A percentile compares a stretch with the other conserved stretches of the same genome.
phyloP scores from a whole-genome alignment of 2,329 filamentous ascomycete species.

The Microdochium paspali region DNA sequence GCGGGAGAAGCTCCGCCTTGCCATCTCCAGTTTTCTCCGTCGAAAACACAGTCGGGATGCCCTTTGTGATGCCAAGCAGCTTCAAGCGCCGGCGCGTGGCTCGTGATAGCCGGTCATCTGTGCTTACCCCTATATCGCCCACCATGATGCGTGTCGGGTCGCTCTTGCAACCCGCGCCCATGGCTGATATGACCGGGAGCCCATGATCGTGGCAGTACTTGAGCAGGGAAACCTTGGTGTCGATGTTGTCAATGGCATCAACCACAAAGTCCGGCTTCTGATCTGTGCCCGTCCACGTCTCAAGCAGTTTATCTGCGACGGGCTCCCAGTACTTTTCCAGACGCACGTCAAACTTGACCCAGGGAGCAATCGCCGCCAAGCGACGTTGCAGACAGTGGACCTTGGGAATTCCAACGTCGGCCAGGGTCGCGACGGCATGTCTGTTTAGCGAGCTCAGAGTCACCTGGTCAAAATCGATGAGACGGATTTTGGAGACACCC shows the following conservation, averaged over 20 bases:
- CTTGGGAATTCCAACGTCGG: conserved; percentile 88
- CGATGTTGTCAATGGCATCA: conserved; percentile 97
- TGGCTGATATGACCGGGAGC: conserved; percentile 81
- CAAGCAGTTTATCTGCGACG: conserved; percentile 58
- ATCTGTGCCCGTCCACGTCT: conserved; percentile 49
- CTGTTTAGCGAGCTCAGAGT: conserved; percentile 88
- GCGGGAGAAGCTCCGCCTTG: conserved; percentile 80
- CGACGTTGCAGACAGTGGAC: conserved; percentile 74
- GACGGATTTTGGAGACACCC: conserved; percentile 75
- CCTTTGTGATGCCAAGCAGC: conserved; percentile 65
- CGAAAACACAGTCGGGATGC: conserved; percentile 88
- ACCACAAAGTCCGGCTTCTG: conserved; percentile 78
- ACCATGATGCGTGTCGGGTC: conserved; percentile 76
- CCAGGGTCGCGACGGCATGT: conserved; percentile 89
- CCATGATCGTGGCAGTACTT: conserved; percentile 75
- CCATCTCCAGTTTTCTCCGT: conserved; percentile 84
- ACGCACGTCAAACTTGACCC: conserved; percentile 80
- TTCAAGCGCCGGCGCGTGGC: conserved; percentile 75
- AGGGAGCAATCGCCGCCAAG: conserved; percentile 79
- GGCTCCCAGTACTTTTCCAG: conserved; percentile 72
- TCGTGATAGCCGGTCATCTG: conserved; percentile 81
- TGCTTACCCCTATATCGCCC: conserved; percentile 81
- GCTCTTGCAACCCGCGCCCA: conserved; percentile 95
- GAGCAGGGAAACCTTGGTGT: conserved; percentile 85
- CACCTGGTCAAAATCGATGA: conserved; percentile 97